Evolutionary conservation across 208 protist genomes (phyloP).

Genomic region (Naegleria fowleri): DNA sequence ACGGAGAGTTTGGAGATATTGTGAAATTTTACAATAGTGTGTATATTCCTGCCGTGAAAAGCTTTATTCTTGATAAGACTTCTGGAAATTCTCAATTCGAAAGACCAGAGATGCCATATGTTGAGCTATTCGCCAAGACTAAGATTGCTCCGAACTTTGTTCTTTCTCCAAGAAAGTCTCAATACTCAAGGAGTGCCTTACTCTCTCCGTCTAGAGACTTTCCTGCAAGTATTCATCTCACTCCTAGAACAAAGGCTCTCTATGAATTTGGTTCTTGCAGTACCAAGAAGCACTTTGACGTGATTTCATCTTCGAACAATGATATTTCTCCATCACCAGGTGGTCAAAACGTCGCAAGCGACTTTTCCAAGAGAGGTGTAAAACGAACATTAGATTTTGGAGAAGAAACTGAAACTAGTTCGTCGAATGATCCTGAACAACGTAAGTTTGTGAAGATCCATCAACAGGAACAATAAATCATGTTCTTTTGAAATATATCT

Average conservation of each 20-base stretch:
- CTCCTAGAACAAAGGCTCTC: slow-evolving; percentile 18
- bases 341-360: neutral
- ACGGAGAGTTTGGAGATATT: neutral
- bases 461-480: too few species aligned
- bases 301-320: neutral
- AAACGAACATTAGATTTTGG: slow-evolving; percentile 7
- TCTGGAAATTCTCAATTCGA: too few species aligned
- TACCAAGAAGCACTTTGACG: neutral
- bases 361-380: neutral
- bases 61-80: neutral
- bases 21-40: slow-evolving; percentile 14
- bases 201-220: neutral
- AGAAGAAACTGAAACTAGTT: neutral
- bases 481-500: too few species aligned
- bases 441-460: neutral
- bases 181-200: neutral
- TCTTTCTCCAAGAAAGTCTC: neutral
- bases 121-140: neutral
- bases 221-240: neutral
- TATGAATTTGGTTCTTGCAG: neutral
- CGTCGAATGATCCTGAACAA: neutral
- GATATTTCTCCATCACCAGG: neutral
- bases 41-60: neutral
- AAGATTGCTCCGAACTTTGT: neutral
- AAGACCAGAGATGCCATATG: neutral